Conservation (phyloP, 495 filamentous ascomycete genomes). For the Tuber brumale region DNA sequence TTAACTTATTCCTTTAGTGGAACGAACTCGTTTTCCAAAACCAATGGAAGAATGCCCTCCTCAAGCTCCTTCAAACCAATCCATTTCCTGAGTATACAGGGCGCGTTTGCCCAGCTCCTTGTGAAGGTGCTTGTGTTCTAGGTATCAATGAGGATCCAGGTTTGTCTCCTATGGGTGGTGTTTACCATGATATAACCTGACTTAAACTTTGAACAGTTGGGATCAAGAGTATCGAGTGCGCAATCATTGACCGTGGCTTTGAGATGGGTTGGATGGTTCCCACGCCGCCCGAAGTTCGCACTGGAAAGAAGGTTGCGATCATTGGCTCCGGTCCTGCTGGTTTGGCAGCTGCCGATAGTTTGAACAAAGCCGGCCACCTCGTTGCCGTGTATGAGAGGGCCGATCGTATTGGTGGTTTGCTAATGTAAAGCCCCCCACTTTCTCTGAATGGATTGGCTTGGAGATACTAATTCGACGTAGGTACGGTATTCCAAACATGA, state of each 20-base stretch:
- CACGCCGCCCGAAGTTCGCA: conserved; percentile 67
- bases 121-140: conserved; percentile 93
- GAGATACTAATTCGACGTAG: conserved; percentile 33
- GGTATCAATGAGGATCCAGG: conserved; percentile 95
- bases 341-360: conserved; percentile 86
- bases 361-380: conserved; percentile 85
- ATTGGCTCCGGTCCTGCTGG: conserved; percentile 94
- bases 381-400: conserved; percentile 96
- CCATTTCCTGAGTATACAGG: conserved; percentile 99
- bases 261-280: conserved; percentile 99
- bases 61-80: conserved; percentile 95
- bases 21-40: conserved; percentile 90
- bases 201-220: conserved; percentile 49
- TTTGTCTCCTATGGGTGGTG: neutral
- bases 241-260: conserved; percentile 98
- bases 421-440: conserved; percentile 56
- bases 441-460: neutral
- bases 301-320: conserved; percentile 83
- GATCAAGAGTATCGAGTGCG: conserved; percentile 99
- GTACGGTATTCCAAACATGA: conserved; percentile 99
- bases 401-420: conserved; percentile 84
- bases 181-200: conserved; percentile 24
- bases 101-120: conserved; percentile 95
- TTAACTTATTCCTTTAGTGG: conserved; percentile 50
- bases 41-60: conserved; percentile 92